A percentile compares a stretch with the other conserved stretches of the same genome.
Evolutionary conservation across 2,329 filamentous ascomycete species (phyloP).

Genomic region (Biscogniauxia mediterranea): DNA sequence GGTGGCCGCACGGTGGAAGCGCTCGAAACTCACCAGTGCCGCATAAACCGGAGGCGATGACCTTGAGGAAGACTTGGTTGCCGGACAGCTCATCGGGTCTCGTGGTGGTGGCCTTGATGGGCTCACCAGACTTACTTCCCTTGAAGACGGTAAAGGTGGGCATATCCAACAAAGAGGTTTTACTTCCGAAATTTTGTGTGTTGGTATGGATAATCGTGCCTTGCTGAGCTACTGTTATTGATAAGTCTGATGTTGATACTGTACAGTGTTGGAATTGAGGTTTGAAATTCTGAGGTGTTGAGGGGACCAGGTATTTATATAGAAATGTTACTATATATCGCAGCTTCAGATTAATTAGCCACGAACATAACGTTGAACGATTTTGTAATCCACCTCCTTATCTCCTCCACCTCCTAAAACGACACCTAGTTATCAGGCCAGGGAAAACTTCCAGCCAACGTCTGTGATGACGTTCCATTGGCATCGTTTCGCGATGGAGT

Average conservation of each 20-base stretch:
- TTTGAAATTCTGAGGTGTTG: too few species aligned
- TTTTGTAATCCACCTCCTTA: too few species aligned
- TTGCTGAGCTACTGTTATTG: neutral
- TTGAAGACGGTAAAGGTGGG: conserved; percentile 60
- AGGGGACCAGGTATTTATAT: too few species aligned
- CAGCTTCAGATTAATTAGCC: too few species aligned
- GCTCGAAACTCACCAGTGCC: conserved; percentile 44
- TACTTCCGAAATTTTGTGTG: neutral
- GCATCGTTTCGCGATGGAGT: too few species aligned
- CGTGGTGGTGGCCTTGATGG: conserved; percentile 48
- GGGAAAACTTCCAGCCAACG: too few species aligned
- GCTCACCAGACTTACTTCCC: conserved; percentile 56
- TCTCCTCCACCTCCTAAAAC: too few species aligned
- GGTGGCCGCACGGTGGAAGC: neutral
- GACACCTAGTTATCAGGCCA: too few species aligned
- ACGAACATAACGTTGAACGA: too few species aligned
- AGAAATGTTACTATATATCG: too few species aligned
- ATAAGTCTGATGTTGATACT: neutral
- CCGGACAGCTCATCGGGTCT: conserved; percentile 42
- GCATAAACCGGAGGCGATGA: conserved; percentile 67
- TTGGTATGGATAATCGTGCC: neutral
- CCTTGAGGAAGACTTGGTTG: conserved; percentile 59
- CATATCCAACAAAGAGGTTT: conserved; percentile 17
- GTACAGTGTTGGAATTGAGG: too few species aligned
- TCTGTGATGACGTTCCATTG: too few species aligned